A percentile compares a stretch with the other conserved stretches of the same genome.
Conservation (phyloP, 2,329 filamentous ascomycete genomes). For the Fusarium penzigii region DNA sequence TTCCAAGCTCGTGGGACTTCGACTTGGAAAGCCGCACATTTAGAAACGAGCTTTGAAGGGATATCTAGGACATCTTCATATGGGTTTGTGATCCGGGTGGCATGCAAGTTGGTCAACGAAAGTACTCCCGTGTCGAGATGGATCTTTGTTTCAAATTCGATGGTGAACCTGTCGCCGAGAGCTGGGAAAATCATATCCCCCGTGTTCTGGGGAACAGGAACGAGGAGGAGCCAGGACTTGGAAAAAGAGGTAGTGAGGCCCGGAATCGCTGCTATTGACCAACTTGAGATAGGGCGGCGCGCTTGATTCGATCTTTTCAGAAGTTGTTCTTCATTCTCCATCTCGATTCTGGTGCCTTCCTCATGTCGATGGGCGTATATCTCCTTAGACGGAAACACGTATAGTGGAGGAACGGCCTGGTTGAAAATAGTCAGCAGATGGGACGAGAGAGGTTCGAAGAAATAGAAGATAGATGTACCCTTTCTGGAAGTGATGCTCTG, state of each 20-base stretch:
- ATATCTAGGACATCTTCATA: constrained; percentile 26
- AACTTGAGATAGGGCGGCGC: constrained; percentile 21
- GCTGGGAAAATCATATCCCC: constrained; percentile 29
- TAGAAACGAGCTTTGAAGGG: constrained; percentile 8
- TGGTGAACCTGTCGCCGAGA: constrained; percentile 28
- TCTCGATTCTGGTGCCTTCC: constrained; percentile 36
- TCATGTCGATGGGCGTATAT: constrained; percentile 32
- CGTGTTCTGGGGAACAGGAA: constrained; percentile 22
- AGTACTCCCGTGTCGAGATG: constrained; percentile 19
- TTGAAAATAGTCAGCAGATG: constrained; percentile 4
- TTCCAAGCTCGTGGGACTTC: constrained; percentile 35
- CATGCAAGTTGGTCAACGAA: constrained; percentile 27
- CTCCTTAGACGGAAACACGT: constrained; percentile 23
- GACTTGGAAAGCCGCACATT: constrained; percentile 36
- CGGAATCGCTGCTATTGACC: constrained; percentile 34
- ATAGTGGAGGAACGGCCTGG: constrained; percentile 12
- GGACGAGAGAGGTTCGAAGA: background rate
- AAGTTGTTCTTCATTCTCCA: constrained; percentile 32
- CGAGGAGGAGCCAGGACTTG: constrained; percentile 36
- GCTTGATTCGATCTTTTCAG: constrained; percentile 30
- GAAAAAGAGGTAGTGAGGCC: constrained; percentile 31
- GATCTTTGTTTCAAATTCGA: constrained; percentile 29
- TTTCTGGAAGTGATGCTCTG: background rate
- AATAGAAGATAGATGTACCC: background rate
- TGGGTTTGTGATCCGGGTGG: constrained; percentile 33